Percentiles rank a stretch among this genome's conserved stretches.
phyloP scores from a whole-genome alignment of 1,284 basidiomycete genomes.

The Ceratobasidium sp. region DNA sequence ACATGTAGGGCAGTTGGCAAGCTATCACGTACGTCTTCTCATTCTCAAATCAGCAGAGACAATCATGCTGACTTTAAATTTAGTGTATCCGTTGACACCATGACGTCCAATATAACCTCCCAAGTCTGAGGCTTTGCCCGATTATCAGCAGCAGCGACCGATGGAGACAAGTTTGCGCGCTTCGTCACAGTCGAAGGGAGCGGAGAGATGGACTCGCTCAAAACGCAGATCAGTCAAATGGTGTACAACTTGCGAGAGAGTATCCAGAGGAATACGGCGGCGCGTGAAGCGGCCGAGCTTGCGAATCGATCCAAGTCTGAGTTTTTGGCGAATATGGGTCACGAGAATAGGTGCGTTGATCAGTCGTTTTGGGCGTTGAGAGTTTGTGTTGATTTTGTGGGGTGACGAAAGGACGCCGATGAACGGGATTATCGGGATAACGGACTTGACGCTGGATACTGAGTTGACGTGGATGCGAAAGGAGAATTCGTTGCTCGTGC shows the following conservation, averaged over 20 bases:
- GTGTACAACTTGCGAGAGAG: conserved; percentile 97
- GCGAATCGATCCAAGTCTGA: conserved; percentile 97
- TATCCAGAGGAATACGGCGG: conserved; percentile 99
- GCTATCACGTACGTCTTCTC: conserved; percentile 89
- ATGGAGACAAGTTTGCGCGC: conserved; percentile 94
- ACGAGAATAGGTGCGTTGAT: conserved; percentile 85
- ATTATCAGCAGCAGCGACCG: conserved; percentile 98
- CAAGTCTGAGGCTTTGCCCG: conserved; percentile 99
- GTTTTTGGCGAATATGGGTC: conserved; percentile 98
- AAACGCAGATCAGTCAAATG: conserved; percentile 99
- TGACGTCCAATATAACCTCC: conserved; percentile 96
- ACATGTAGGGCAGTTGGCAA: conserved; percentile 98
- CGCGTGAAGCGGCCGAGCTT: conserved; percentile 96
- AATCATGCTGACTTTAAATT: conserved; percentile 9
- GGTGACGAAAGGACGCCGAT: conserved; percentile 83
- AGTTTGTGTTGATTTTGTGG: background rate
- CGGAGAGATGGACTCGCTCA: conserved; percentile 99
- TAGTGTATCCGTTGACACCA: conserved; percentile 92
- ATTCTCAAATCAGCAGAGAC: too few species aligned
- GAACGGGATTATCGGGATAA: conserved; percentile 99
- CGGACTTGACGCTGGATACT: conserved; percentile 95
- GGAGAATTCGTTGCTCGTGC: conserved; percentile 96
- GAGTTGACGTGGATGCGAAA: conserved; percentile 90
- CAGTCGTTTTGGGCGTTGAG: conserved; percentile 14
- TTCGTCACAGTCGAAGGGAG: conserved; percentile 99